phyloP scores from a whole-genome alignment of 139 green algal species.

The Asterochloris sp. region DNA sequence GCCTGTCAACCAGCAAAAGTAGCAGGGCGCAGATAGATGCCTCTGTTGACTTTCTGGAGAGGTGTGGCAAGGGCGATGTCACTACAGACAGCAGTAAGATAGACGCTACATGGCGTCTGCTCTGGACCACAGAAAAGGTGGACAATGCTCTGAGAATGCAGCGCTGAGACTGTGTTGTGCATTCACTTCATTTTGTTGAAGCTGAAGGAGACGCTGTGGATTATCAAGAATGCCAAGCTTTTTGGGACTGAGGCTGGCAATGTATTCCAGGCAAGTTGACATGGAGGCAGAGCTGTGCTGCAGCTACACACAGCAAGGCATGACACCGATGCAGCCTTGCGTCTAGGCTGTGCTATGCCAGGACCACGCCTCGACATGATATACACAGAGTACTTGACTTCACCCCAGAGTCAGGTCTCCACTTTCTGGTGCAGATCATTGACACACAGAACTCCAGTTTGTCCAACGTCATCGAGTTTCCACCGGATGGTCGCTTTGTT shows the following conservation, averaged over 20 bases:
- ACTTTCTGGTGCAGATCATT: conserved; percentile 64
- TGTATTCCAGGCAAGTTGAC: conserved; percentile 68
- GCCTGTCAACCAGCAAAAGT: conserved; percentile 23
- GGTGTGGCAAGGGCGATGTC: conserved; percentile 12
- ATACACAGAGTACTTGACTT: neutral
- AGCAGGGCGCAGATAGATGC: conserved; percentile 25
- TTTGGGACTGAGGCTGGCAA: conserved; percentile 77
- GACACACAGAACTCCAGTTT: conserved; percentile 54
- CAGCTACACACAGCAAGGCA: neutral
- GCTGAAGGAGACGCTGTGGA: conserved; percentile 77
- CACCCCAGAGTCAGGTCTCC: neutral
- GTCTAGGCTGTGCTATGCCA: too few relatives aligned
- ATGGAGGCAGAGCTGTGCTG: neutral
- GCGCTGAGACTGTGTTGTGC: neutral
- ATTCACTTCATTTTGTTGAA: neutral
- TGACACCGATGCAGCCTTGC: neutral
- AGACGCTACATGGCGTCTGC: conserved; percentile 68
- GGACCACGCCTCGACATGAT: neutral
- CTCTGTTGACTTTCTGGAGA: conserved; percentile 30
- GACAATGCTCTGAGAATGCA: neutral
- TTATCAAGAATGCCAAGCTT: conserved; percentile 69
- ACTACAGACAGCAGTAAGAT: conserved; percentile 28
- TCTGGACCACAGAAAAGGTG: conserved; percentile 80
- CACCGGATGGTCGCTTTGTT: conserved; percentile 35
- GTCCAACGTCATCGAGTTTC: conserved; percentile 90